Evolutionary conservation across 2,329 filamentous ascomycete genomes (phyloP), one percentile per base, ranked within the genome.

Genomic region (Sporothrix inflata): DNA sequence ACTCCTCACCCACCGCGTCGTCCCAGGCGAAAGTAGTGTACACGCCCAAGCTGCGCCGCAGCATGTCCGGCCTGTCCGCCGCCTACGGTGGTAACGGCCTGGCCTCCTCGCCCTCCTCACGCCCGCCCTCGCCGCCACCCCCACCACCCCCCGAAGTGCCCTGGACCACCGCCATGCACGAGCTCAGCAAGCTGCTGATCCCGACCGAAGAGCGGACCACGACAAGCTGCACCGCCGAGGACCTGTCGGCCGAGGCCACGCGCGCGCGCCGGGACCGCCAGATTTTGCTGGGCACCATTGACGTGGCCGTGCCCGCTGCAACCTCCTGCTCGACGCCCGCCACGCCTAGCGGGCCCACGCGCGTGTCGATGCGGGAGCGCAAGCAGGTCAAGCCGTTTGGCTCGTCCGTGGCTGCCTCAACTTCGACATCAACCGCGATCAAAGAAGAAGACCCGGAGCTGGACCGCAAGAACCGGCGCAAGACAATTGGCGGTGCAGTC

Each of bases 1-100:
- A 94, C 81, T 94, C 90, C 2, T 93, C 94, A 1, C 93, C 94
- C 0, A 98, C 95, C 0, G 92, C 95, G 74, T 92, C 95, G 0
- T 98, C 94, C 55, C 89, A 90, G 1, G 93, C 94, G 30, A 97
- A 93, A 80, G 90, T 93, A 12, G 90, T 93, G 7, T 88, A 92
- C 61, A 87, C 91, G 1, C 83, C 89, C 9, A 91, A 89, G 74
- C 84, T 92, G 74, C 87, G 89, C 55, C 86, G 90, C 38, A 92
- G 86, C 74, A 80, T 90, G 38, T 91, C 91, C 1, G 86, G 86
- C 11, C 81, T 88, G 61, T 82, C 83, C 55, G 76, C 83, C 47
- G 76, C 81, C 47, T 76, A 79, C 38, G 78, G 30, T 5, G 79
- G 80, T 24, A 9, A n/a, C 4, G 60, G 60, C 6, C 21, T 27